phyloP scores from a whole-genome alignment of 1,284 basidiomycete genomes.

The Ceratobasidium sp. region DNA sequence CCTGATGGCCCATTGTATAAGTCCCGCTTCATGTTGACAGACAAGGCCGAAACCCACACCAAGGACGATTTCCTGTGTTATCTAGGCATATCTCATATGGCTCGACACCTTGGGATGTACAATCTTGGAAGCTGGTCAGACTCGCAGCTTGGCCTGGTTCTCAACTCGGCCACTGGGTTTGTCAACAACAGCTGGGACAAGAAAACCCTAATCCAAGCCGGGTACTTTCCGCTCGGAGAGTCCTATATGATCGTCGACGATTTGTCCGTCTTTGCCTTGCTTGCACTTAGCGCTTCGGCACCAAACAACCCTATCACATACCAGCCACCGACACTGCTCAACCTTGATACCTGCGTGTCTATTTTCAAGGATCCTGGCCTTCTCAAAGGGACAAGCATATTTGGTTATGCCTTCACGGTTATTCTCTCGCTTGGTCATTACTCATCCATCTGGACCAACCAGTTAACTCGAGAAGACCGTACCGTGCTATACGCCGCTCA shows the following conservation, averaged over 20 bases:
- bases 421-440: slow-evolving; percentile 7
- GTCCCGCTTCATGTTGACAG: background rate
- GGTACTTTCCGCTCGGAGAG: background rate
- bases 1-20: background rate
- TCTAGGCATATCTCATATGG: background rate
- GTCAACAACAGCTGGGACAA: background rate
- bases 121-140: background rate
- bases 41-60: background rate
- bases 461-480: slow-evolving; percentile 9
- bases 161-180: background rate
- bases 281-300: background rate
- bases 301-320: no score
- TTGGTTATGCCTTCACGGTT: background rate
- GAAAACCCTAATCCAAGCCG: background rate
- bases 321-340: background rate
- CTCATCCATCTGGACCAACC: background rate
- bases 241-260: background rate
- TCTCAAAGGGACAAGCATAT: background rate
- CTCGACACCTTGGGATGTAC: background rate
- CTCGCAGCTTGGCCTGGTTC: background rate
- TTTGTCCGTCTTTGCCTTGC: background rate
- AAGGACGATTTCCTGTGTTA: background rate
- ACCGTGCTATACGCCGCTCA: slow-evolving; percentile 9
- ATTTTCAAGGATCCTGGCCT: background rate
- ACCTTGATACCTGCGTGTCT: background rate